Percentiles rank a stretch among this genome's conserved stretches.
These are phyloP conservation scores for Phlyctochytrium bullatum DNA, from an alignment of 192 early-diverging fungal species.

Conservation along the genomic window DNA sequence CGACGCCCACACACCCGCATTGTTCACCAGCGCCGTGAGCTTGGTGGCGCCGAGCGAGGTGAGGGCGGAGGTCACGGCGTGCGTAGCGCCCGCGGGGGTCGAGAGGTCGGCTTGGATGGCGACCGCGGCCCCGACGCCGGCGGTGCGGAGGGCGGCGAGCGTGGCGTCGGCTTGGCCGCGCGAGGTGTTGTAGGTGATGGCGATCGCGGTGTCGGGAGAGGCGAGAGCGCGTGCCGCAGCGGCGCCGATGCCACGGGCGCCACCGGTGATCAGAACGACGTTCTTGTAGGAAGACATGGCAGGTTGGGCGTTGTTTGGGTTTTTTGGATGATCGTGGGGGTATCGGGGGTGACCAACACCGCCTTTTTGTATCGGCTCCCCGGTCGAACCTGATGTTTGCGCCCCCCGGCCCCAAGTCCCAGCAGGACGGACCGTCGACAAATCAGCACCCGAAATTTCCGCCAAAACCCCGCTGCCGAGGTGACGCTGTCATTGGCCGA, in stretches of 20 bases:
- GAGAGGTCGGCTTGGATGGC: neutral
- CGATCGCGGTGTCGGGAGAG: neutral
- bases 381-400: no score
- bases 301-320: no score
- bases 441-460: no score
- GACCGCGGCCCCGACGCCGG: neutral
- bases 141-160: neutral
- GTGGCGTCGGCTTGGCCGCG: neutral
- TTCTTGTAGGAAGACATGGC: no score
- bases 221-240: neutral
- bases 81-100: neutral
- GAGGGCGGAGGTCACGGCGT: neutral
- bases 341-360: no score
- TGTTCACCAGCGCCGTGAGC: conserved; percentile 21
- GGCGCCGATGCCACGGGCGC: neutral
- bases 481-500: no score
- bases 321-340: no score
- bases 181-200: neutral
- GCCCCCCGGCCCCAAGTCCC: no score
- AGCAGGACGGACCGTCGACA: no score
- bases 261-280: neutral
- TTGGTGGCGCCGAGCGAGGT: neutral
- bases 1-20: conserved; percentile 30
- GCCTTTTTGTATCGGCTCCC: no score
- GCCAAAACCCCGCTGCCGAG: no score